A percentile compares a stretch with the other conserved stretches of the same genome.
Conservation (phyloP, 257 asterid species). For the Jacaranda copaia region DNA sequence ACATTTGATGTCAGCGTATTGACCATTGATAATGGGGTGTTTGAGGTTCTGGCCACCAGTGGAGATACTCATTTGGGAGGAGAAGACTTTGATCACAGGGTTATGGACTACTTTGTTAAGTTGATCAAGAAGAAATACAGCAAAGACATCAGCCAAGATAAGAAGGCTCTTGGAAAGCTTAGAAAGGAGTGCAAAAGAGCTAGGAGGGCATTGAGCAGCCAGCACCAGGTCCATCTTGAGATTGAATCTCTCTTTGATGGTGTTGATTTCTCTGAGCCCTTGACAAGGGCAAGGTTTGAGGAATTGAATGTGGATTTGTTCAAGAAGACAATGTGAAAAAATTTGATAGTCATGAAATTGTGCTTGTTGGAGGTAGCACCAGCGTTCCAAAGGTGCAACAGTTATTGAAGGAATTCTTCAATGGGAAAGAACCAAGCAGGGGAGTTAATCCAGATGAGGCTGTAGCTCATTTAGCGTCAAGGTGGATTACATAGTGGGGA, state of each 20-base stretch:
- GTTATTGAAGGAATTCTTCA: slow-evolving; percentile 56
- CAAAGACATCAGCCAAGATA: slow-evolving; percentile 59
- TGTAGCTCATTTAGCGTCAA: slow-evolving; percentile 67
- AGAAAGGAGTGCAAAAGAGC: slow-evolving; percentile 62
- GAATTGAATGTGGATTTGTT: slow-evolving; percentile 65
- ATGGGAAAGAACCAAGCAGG: slow-evolving; percentile 61
- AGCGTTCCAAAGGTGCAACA: slow-evolving; percentile 63
- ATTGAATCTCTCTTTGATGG: slow-evolving; percentile 66
- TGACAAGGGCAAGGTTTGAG: slow-evolving; percentile 68
- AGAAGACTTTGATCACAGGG: slow-evolving; percentile 63
- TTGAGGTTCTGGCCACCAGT: slow-evolving; percentile 63
- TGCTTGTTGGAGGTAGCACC: slow-evolving; percentile 70
- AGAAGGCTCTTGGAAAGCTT: slow-evolving; percentile 59
- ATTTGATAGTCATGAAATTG: slow-evolving; percentile 57
- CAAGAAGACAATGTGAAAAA: slow-evolving; percentile 55
- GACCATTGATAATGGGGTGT: slow-evolving; percentile 58
- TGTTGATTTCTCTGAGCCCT: slow-evolving; percentile 61
- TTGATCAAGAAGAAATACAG: slow-evolving; percentile 59
- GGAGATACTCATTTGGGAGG: slow-evolving; percentile 76
- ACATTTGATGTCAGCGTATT: slow-evolving; percentile 67
- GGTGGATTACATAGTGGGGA: slow-evolving; percentile 65
- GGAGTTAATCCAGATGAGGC: slow-evolving; percentile 74
- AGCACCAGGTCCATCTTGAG: slow-evolving; percentile 67
- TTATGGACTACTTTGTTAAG: slow-evolving; percentile 63
- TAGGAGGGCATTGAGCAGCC: slow-evolving; percentile 64